Conservation (phyloP, 140 eudicot genomes). For the Bidens hawaiensis region DNA sequence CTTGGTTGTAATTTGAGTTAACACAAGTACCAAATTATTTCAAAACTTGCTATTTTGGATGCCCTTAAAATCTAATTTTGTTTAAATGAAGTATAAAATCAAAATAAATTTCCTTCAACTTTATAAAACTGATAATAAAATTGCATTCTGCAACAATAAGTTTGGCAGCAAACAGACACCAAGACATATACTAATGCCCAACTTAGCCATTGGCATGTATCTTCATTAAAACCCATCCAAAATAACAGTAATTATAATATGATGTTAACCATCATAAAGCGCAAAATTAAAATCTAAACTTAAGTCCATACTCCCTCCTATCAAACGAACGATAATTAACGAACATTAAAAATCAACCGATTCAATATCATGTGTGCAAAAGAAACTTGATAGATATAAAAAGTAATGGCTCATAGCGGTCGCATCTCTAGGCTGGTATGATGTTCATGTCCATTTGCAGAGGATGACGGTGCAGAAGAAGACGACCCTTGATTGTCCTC, state of each 20-base stretch:
- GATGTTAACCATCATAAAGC: constrained; percentile 15
- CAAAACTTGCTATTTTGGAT: too few relatives aligned
- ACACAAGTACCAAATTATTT: too few relatives aligned
- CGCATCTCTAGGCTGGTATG: background rate
- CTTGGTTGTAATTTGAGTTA: too few relatives aligned
- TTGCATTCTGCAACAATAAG: too few relatives aligned
- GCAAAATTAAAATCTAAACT: background rate
- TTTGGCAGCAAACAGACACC: too few relatives aligned
- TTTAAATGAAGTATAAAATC: too few relatives aligned
- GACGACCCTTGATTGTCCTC: constrained; percentile 25
- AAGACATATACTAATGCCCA: background rate
- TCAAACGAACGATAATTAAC: constrained; percentile 8
- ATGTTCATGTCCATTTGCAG: background rate
- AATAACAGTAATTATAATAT: constrained; percentile 19
- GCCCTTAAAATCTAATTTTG: too few relatives aligned
- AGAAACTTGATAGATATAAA: constrained; percentile 15
- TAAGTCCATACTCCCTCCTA: constrained; percentile 20
- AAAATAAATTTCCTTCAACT: too few relatives aligned
- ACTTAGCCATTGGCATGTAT: background rate
- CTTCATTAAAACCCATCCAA: background rate
- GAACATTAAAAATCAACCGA: constrained; percentile 16
- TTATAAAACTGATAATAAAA: too few relatives aligned
- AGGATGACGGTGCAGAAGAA: constrained; percentile 20
- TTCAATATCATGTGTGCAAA: constrained; percentile 14
- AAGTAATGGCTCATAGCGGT: background rate